Evolutionary conservation across 345 rosid species (phyloP).

Genomic region (Bruguiera gymnorhiza): DNA sequence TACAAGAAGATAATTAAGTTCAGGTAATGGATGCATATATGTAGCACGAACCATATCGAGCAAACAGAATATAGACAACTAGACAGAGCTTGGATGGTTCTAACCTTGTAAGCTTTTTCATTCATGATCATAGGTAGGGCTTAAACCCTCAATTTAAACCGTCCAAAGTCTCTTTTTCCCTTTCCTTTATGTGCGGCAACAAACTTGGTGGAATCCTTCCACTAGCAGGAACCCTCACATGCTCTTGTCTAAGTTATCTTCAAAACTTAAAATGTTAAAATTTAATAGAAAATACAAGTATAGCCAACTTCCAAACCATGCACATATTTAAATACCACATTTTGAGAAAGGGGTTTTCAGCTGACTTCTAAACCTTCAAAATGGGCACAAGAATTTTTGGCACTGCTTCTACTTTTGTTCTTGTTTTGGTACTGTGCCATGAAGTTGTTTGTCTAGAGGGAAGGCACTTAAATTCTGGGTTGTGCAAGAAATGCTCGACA

Average conservation of each 20-base stretch:
- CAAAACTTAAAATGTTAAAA: conserved; percentile 7
- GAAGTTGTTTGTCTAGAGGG: conserved; percentile 34
- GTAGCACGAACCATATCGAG: not conserved
- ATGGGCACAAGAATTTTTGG: conserved; percentile 10
- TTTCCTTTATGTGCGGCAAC: not conserved
- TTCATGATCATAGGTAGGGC: conserved; percentile 25
- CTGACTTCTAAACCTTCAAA: conserved; percentile 2
- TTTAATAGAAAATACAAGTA: not conserved
- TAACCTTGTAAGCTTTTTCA: conserved; percentile 7
- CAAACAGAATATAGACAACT: conserved; percentile 39
- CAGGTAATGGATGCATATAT: no score
- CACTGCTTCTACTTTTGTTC: conserved; percentile 15
- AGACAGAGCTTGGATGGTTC: conserved; percentile 22
- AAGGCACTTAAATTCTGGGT: conserved; percentile 29
- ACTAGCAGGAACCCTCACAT: conserved; percentile 26
- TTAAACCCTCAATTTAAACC: conserved; percentile 31
- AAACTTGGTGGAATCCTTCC: conserved; percentile 26
- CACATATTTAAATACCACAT: conserved; percentile 14
- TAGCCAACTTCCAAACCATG: not conserved
- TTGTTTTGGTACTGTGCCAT: conserved; percentile 31
- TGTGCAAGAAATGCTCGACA: conserved; percentile 18
- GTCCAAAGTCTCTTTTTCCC: conserved; percentile 24
- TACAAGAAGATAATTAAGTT: no score
- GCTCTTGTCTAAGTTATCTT: conserved; percentile 16
- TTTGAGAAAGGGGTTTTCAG: not conserved